Conservation (phyloP, 2,329 filamentous ascomycete genomes). For the Rugonectria rugulosa region DNA sequence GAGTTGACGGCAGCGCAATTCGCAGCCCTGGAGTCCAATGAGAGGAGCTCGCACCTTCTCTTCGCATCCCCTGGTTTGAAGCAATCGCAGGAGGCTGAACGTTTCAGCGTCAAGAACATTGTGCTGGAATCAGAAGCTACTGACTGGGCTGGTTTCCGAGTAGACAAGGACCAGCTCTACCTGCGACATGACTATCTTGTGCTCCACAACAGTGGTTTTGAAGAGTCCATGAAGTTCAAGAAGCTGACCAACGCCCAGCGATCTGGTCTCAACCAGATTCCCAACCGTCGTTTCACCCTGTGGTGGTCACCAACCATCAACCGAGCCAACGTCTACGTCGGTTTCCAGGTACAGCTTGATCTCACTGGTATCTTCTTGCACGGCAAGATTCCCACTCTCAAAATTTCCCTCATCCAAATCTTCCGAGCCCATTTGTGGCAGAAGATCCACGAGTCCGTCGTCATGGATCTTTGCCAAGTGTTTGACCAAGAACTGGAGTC, state of each 20-base stretch:
- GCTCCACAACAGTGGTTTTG: constrained; percentile 60
- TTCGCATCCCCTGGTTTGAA: constrained; percentile 46
- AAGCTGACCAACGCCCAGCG: constrained; percentile 97
- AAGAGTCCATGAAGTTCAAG: constrained; percentile 91
- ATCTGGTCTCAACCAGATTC: constrained; percentile 97
- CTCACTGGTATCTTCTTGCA: constrained; percentile 98
- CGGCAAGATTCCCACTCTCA: constrained; percentile 97
- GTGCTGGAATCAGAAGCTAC: constrained; percentile 51
- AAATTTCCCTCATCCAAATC: constrained; percentile 98
- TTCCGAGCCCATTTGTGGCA: constrained; percentile 99
- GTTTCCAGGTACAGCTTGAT: constrained; percentile 99
- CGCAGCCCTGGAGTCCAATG: constrained; percentile 46
- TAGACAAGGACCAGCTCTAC: constrained; percentile 59
- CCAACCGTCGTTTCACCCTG: constrained; percentile 95
- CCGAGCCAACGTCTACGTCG: constrained; percentile 95
- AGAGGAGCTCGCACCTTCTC: constrained; percentile 46
- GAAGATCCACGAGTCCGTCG: constrained; percentile 98
- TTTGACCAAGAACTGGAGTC: constrained; percentile 98
- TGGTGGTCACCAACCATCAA: constrained; percentile 98
- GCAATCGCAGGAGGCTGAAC: constrained; percentile 28
- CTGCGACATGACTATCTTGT: constrained; percentile 57
- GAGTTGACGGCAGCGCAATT: constrained; percentile 56
- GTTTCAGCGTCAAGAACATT: constrained; percentile 51
- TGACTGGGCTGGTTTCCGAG: constrained; percentile 59
- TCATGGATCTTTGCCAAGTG: constrained; percentile 98